These are phyloP conservation scores for Geotrichum klebahnii DNA, from an alignment of 1,139 yeast species.

Conservation along the genomic window DNA sequence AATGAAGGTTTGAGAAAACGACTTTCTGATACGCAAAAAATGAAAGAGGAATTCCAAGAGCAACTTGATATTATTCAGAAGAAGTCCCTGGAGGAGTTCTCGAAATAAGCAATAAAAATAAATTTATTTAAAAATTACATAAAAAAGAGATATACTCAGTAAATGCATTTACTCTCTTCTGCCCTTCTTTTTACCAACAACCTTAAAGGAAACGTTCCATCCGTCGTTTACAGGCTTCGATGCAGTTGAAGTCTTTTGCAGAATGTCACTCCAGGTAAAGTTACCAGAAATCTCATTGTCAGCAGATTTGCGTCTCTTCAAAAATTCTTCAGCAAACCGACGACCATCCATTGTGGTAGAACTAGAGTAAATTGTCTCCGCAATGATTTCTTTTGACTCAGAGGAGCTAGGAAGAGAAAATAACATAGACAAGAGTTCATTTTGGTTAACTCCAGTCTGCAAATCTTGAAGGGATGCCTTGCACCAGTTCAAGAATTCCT, in stretches of 20 bases:
- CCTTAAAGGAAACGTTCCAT: constrained; percentile 66
- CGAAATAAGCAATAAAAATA: constrained; percentile 6
- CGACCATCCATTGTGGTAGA: constrained; percentile 94
- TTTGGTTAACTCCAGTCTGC: constrained; percentile 58
- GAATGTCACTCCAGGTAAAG: constrained; percentile 48
- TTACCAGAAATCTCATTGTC: constrained; percentile 42
- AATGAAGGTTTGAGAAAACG: constrained; percentile 88
- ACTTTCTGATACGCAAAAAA: constrained; percentile 53
- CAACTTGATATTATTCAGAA: constrained; percentile 17
- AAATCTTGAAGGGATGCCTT: constrained; percentile 63
- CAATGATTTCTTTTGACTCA: constrained; percentile 79
- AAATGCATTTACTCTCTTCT: constrained; percentile 19
- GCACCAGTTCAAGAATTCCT: constrained; percentile 84
- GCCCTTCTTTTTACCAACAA: constrained; percentile 58
- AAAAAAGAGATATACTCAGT: not conserved
- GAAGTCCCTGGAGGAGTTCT: constrained; percentile 16
- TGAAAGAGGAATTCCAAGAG: constrained; percentile 31
- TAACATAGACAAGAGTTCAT: constrained; percentile 72
- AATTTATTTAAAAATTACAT: not conserved
- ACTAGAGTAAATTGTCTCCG: constrained; percentile 87
- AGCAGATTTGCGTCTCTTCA: constrained; percentile 68
- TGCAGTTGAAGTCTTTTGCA: constrained; percentile 58
- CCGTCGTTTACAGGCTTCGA: constrained; percentile 56
- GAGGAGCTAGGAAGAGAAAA: constrained; percentile 68
- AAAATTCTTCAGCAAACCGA: constrained; percentile 84